These are phyloP conservation scores for Apiotrichum sp. DNA, from an alignment of 1,284 basidiomycete species.

Conservation along the genomic window DNA sequence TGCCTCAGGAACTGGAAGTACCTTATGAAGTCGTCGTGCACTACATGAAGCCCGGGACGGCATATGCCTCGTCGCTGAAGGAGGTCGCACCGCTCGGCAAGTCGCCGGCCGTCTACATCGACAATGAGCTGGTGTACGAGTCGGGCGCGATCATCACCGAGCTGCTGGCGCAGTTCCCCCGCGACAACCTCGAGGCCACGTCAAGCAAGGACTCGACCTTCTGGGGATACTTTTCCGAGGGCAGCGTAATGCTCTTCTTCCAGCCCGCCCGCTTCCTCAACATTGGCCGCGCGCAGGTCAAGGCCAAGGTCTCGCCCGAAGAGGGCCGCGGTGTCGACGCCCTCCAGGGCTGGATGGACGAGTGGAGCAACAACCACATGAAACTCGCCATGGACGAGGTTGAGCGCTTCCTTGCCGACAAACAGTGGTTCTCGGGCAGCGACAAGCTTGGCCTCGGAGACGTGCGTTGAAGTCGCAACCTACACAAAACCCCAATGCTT, in stretches of 20 bases:
- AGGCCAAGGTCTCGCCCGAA: not conserved
- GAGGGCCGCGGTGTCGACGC: slow-evolving; percentile 3
- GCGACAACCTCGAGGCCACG: slow-evolving; percentile 23
- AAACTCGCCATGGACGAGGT: slow-evolving; percentile 2
- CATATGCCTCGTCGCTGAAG: not conserved
- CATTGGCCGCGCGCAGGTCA: not conserved
- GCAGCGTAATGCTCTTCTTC: slow-evolving; percentile 7
- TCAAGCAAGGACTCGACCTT: not conserved
- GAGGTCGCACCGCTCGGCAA: not conserved
- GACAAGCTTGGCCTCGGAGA: slow-evolving; percentile 8
- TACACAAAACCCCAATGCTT: not conserved
- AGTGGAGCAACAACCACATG: not conserved
- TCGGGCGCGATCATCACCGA: slow-evolving; percentile 6
- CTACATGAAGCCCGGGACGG: not conserved
- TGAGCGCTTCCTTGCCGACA: not conserved
- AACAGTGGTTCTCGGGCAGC: slow-evolving; percentile 5
- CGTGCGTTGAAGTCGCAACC: slow-evolving; percentile 4
- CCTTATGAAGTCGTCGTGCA: slow-evolving; percentile 1
- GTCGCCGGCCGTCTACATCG: not conserved
- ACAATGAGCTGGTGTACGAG: not conserved
- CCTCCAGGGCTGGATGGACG: slow-evolving; percentile 1
- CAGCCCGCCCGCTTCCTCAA: slow-evolving; percentile 4
- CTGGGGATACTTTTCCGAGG: slow-evolving; percentile 10
- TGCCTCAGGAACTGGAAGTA: slow-evolving; percentile 5
- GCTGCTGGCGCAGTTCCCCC: slow-evolving; percentile 1